These are phyloP conservation scores for Neoboletus subvelutipes DNA, from an alignment of 768 basidiomycete genomes.

Conservation along the genomic window DNA sequence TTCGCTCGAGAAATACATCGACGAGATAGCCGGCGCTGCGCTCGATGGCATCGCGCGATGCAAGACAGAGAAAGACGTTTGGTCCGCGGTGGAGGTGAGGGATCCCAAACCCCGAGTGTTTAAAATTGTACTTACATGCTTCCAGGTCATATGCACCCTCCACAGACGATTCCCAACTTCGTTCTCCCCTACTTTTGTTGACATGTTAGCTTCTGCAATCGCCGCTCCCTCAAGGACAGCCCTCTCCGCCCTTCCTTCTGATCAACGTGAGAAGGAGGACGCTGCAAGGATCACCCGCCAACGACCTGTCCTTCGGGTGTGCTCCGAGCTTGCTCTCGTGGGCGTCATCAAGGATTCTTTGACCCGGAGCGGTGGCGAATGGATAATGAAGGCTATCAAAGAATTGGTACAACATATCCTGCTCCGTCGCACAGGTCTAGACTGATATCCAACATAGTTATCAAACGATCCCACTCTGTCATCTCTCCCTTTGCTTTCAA, in stretches of 20 bases:
- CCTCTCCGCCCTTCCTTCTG: constrained; percentile 57
- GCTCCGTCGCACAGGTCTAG: constrained; percentile 10
- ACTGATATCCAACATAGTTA: constrained; percentile 48
- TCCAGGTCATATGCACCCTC: constrained; percentile 81
- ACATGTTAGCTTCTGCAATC: constrained; percentile 56
- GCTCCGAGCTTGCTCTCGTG: constrained; percentile 87
- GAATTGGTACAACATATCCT: constrained; percentile 63
- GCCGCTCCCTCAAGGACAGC: constrained; percentile 57
- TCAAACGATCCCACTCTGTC: constrained; percentile 84
- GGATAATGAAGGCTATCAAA: constrained; percentile 84
- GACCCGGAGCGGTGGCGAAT: constrained; percentile 74
- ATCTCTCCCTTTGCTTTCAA: constrained; percentile 86
- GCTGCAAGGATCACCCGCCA: constrained; percentile 73
- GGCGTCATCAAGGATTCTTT: constrained; percentile 77
- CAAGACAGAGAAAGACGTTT: constrained; percentile 90
- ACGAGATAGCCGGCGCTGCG: constrained; percentile 87
- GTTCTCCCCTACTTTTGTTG: constrained; percentile 73
- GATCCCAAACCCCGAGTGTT: background rate
- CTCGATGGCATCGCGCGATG: constrained; percentile 84
- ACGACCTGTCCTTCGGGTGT: constrained; percentile 81
- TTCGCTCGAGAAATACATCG: constrained; percentile 92
- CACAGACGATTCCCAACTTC: constrained; percentile 82
- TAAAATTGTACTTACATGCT: constrained; percentile 1
- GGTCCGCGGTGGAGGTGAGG: constrained; percentile 87
- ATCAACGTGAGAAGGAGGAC: constrained; percentile 94